These are phyloP conservation scores for Eutrema heterophyllum DNA, from an alignment of 345 rosid species.

Conservation along the genomic window DNA sequence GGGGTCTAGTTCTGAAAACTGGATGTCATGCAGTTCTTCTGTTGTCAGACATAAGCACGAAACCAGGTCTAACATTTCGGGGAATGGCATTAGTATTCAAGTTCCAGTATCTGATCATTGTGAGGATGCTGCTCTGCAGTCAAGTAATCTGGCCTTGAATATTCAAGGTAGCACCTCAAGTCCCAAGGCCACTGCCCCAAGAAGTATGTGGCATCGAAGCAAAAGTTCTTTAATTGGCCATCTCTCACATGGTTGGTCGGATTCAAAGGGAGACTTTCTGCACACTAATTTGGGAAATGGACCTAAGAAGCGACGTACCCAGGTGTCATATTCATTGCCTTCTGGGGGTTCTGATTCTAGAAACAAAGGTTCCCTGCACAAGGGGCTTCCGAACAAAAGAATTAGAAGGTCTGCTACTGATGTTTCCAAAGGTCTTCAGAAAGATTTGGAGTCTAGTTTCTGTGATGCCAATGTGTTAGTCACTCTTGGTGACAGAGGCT, in stretches of 20 bases:
- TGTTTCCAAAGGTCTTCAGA: slow-evolving; percentile 47
- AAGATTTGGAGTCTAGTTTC: slow-evolving; percentile 55
- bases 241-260: slow-evolving; percentile 67
- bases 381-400: slow-evolving; percentile 61
- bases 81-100: slow-evolving; percentile 49
- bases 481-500: slow-evolving; percentile 74
- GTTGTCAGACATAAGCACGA: slow-evolving; percentile 34
- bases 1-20: slow-evolving; percentile 32
- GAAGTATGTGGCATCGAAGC: slow-evolving; percentile 71
- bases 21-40: slow-evolving; percentile 23
- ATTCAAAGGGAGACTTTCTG: slow-evolving; percentile 53
- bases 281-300: slow-evolving; percentile 65
- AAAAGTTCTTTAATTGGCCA: slow-evolving; percentile 53
- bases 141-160: slow-evolving; percentile 51
- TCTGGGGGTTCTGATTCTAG: slow-evolving; percentile 62
- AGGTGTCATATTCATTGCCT: slow-evolving; percentile 81
- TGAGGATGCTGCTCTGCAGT: slow-evolving; percentile 37
- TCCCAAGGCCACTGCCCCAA: slow-evolving; percentile 84
- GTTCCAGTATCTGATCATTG: slow-evolving; percentile 45
- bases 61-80: slow-evolving; percentile 29
- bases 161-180: slow-evolving; percentile 58
- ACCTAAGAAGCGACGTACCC: slow-evolving; percentile 87
- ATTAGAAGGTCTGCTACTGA: slow-evolving; percentile 66
- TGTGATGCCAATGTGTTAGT: slow-evolving; percentile 78
- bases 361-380: slow-evolving; percentile 49